These are phyloP conservation scores for Elaphomyces granulatus DNA, from an alignment of 495 filamentous ascomycete species.

Conservation along the genomic window DNA sequence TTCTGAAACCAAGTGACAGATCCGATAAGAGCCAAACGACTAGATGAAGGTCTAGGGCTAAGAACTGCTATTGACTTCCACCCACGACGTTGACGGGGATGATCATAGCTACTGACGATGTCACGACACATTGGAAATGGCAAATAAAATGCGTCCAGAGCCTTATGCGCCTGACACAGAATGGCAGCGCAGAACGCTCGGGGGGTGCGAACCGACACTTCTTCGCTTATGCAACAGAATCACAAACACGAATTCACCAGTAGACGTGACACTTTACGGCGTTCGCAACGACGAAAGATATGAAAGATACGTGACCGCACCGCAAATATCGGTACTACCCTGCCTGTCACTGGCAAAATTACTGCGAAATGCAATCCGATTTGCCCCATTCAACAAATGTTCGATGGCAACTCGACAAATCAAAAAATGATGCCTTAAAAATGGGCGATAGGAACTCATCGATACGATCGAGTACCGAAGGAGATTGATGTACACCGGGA, in stretches of 20 bases:
- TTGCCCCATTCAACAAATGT: conserved; percentile 3
- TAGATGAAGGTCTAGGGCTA: not conserved
- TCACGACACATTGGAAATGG: too few species aligned
- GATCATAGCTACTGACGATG: not conserved
- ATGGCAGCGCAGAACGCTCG: not conserved
- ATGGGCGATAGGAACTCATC: not conserved
- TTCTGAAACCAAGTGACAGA: not conserved
- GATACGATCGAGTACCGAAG: not conserved
- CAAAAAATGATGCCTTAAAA: conserved; percentile 16
- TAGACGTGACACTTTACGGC: conserved; percentile 2
- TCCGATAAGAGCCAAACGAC: conserved; percentile 1
- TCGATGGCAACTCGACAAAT: conserved; percentile 11
- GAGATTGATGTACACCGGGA: too few species aligned
- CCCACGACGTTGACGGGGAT: not conserved
- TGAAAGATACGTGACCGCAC: conserved; percentile 14
- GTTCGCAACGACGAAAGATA: conserved; percentile 7
- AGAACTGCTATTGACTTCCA: not conserved
- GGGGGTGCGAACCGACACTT: not conserved
- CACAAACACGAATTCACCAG: not conserved
- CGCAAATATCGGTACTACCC: conserved; percentile 12
- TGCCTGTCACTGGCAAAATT: too few species aligned
- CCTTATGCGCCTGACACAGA: not conserved
- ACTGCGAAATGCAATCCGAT: not conserved
- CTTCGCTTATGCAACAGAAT: not conserved
- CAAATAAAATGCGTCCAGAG: too few species aligned